Base-by-base conservation (phyloP, 768 basidiomycete species). In the Lentinus brumalis region DNA sequence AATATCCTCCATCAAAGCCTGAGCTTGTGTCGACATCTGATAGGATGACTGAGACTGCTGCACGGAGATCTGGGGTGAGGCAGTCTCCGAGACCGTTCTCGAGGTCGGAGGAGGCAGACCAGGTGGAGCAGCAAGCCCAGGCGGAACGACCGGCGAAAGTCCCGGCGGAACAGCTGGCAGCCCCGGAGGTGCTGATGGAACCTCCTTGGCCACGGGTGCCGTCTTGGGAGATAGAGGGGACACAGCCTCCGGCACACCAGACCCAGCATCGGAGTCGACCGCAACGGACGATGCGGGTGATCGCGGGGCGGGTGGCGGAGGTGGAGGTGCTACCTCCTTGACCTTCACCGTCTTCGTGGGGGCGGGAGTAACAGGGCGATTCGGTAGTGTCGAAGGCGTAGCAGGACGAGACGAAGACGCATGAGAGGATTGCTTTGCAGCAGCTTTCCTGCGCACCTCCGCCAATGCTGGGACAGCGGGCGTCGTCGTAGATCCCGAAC, bases 11-110 rank as follows among this genome's bases (percentile, higher is more conserved):
- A 96, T 78, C 49, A 96, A 79, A 1, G 90, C 91, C 63, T 88
- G 88, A 2, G 91, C 92, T 41, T 92, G 89, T 15, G 80, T 89
- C 0, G 94, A 94, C 80, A 94, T 91, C 68, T 94, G 92, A 72
- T 95, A 96, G 5, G 85, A 82, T 12, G 85, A 80, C 58, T 83
- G 81, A 5, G 83, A 83, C n/a, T 73, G 67, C 29, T 66, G 87
- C 75, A 63, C 82, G 68, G 58, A 82, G 51, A 66, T 83, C 67
- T 82, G 81, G 32, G 84, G 81, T 16, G 82, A 78, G 3, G 81
- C 80, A 35, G 60, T 56, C 80, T 84, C 50, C 72, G 70, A 61
- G 81, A 83, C 52, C 39, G 65, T 32, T 77, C 77, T 51, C 76
- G 80, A 57, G 82, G 81, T 62, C 74, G 78, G 78, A 10, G 73